These are phyloP conservation scores for Inonotus obliquus DNA, from an alignment of 1,284 basidiomycete genomes.

Conservation along the genomic window DNA sequence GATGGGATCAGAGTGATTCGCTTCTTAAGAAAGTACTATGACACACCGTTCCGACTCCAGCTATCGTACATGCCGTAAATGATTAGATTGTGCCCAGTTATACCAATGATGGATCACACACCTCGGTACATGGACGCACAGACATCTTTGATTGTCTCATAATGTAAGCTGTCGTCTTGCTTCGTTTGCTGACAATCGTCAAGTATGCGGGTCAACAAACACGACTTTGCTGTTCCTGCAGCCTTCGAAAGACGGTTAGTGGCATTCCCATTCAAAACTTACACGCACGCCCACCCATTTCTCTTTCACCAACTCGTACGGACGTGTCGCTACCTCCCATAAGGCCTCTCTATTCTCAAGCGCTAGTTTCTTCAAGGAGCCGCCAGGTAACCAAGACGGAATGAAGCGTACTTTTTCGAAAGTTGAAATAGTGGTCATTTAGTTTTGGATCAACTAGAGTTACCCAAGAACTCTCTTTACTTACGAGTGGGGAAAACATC, in stretches of 20 bases:
- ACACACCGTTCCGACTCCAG: conserved; percentile 10
- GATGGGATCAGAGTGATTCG: neutral
- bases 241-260: neutral
- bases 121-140: conserved; percentile 10
- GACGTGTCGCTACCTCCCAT: neutral
- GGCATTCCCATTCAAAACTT: neutral
- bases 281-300: neutral
- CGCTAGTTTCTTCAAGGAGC: neutral
- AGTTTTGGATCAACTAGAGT: too few relatives aligned
- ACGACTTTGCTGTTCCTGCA: neutral
- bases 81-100: neutral
- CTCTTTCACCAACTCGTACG: conserved; percentile 8
- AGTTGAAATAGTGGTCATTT: neutral
- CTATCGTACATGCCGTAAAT: neutral
- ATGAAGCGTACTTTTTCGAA: conserved; percentile 7
- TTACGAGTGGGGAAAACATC: conserved; percentile 25
- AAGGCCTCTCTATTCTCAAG: neutral
- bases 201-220: conserved; percentile 2
- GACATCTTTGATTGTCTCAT: conserved; percentile 2
- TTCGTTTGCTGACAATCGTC: conserved; percentile 2
- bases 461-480: neutral
- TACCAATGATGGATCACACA: neutral
- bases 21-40: neutral
- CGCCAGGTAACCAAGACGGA: conserved; percentile 13
- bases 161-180: neutral